Evolutionary conservation across 2,329 filamentous ascomycete genomes (phyloP).

Genomic region (Colletotrichum lini): DNA sequence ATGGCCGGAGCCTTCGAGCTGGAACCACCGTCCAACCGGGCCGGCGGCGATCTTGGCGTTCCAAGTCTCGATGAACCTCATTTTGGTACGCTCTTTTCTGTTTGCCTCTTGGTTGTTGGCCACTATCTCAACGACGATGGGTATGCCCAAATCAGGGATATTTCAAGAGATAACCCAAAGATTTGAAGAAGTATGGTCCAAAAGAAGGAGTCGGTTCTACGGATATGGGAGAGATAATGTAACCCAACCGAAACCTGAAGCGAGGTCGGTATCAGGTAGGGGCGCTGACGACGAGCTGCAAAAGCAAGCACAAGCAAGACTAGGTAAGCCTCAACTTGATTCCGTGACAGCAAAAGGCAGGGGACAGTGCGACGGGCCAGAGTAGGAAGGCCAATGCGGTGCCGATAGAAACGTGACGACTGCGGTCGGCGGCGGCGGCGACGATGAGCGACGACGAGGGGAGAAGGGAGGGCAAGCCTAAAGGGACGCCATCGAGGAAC

Average conservation of each 20-base stretch:
- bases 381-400: neutral
- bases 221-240: constrained; percentile 5
- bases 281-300: constrained; percentile 2
- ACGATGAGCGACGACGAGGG: neutral
- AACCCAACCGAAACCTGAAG: constrained; percentile 4
- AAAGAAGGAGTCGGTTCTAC: neutral
- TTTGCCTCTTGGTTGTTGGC: neutral
- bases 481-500: constrained; percentile 6
- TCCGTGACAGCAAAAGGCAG: constrained; percentile 3
- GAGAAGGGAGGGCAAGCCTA: constrained; percentile 24
- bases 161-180: neutral
- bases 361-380: neutral
- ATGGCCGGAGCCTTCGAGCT: constrained; percentile 86
- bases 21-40: constrained; percentile 80
- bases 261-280: constrained; percentile 2
- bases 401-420: constrained; percentile 12
- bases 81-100: constrained; percentile 45
- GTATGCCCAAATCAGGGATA: neutral
- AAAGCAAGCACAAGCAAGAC: constrained; percentile 29
- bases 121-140: neutral
- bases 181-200: neutral
- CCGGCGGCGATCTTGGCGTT: constrained; percentile 75
- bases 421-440: constrained; percentile 9
- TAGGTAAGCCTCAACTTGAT: constrained; percentile 20
- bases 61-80: constrained; percentile 65